phyloP scores from a whole-genome alignment of 2,329 filamentous ascomycete genomes.

The Pestalotiopsis sp. region DNA sequence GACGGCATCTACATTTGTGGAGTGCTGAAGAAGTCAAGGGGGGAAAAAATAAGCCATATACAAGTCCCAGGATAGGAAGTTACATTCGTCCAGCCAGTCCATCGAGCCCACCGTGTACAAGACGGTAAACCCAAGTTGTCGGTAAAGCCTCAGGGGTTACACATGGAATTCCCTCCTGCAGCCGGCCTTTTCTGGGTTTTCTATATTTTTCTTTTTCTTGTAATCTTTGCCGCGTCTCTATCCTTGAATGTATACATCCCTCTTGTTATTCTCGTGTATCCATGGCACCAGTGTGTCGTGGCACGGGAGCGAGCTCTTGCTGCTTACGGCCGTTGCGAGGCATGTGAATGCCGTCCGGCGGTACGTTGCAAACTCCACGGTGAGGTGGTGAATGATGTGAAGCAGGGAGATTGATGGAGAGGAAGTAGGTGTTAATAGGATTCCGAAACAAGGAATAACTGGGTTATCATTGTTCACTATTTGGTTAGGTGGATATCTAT shows the following conservation, averaged over 20 bases:
- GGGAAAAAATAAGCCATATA: neutral
- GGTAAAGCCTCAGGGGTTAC: neutral
- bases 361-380: neutral
- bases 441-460: too few species aligned
- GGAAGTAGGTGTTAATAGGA: too few species aligned
- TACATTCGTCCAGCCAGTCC: neutral
- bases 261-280: neutral
- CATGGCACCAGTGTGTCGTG: neutral
- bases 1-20: too few species aligned
- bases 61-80: neutral
- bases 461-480: too few species aligned
- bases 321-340: slow-evolving; percentile 7
- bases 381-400: too few species aligned
- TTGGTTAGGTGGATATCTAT: too few species aligned
- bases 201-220: neutral
- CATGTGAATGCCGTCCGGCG: neutral
- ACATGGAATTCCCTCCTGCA: neutral
- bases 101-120: neutral
- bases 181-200: neutral
- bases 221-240: neutral
- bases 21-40: too few species aligned
- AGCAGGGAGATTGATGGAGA: too few species aligned
- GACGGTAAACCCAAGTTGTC: neutral
- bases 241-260: neutral
- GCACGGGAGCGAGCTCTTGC: neutral